Conservation (phyloP, 495 filamentous ascomycete species). For the Tuber magnatum region DNA sequence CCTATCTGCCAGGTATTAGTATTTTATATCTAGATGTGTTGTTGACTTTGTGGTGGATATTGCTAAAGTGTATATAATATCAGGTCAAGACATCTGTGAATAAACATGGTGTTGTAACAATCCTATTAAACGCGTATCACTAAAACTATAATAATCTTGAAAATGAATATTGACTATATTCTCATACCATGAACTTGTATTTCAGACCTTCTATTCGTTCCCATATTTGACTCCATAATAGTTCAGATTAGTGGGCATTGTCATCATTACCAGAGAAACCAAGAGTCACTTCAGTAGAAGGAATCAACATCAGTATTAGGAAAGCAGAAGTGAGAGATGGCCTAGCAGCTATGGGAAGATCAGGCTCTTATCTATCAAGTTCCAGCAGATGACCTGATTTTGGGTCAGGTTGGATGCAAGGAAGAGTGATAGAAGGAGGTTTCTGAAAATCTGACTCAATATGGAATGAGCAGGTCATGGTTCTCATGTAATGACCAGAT, state of each 20-base stretch:
- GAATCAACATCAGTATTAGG: too few relatives aligned
- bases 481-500: background rate
- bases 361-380: background rate
- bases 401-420: background rate
- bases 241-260: too few relatives aligned
- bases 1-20: background rate
- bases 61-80: background rate
- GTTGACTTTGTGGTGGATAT: background rate
- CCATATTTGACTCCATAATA: too few relatives aligned
- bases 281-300: too few relatives aligned
- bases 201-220: too few relatives aligned
- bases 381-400: background rate
- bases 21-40: background rate
- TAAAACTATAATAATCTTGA: too few relatives aligned
- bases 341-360: conserved; percentile 8
- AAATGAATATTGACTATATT: too few relatives aligned
- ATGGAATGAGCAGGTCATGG: background rate
- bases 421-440: background rate
- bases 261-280: too few relatives aligned
- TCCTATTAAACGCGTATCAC: too few relatives aligned
- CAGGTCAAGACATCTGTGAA: background rate
- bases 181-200: too few relatives aligned
- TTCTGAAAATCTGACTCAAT: background rate
- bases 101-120: too few relatives aligned
- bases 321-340: background rate